Base-by-base conservation (phyloP, 345 rosid genomes). In the Salix koriyanagi region DNA sequence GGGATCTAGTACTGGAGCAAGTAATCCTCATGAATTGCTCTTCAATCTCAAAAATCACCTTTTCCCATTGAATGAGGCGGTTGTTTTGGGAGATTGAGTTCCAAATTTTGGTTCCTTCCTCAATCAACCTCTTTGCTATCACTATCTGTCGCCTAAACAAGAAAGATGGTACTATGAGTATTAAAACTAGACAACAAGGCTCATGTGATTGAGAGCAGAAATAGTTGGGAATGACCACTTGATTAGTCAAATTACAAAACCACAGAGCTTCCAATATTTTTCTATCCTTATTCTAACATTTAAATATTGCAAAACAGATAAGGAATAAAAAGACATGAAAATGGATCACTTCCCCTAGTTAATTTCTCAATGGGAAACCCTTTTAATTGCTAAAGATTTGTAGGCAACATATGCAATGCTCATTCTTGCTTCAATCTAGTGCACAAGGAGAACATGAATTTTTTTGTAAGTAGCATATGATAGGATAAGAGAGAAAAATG, bases 21-120 rank as follows among this genome's bases (percentile, higher is more conserved):
- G 97, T 85, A 78, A 92, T 91, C 85, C 83, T 91, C 95, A 84
- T 86, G 89, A 92, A 90, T 69, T 92, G 94, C 81, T 92, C 92
- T 83, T 91, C 91, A 75, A 96, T 96, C 87, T 90, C 93, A 75
- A 86, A 84, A 54, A 85, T 81, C 56, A 80, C 92, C 71, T 79
- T 89, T 60, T 90, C 93, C 99, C 99, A 94, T 68, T 83, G 91
- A 82, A 91, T 91, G 70, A 78, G 87, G 34, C 74, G 82, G 78
- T 89, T 88, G 83, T 88, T 88, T 82, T 85, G 88, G 21, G 97
- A 85, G 44, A 96, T 86, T 79, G 84, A 79, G 79, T 84, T 89
- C 98, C 99, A 96, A 6, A 89, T 87, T 81, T 79, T 90, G 66
- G 92, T 91, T 82, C 99, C 99, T 83, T 96, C 98, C 69, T 85